Evolutionary conservation across 2,329 filamentous ascomycete species (phyloP), one percentile per base, ranked within the genome.

Genomic region (Colletotrichum endophyticum): DNA sequence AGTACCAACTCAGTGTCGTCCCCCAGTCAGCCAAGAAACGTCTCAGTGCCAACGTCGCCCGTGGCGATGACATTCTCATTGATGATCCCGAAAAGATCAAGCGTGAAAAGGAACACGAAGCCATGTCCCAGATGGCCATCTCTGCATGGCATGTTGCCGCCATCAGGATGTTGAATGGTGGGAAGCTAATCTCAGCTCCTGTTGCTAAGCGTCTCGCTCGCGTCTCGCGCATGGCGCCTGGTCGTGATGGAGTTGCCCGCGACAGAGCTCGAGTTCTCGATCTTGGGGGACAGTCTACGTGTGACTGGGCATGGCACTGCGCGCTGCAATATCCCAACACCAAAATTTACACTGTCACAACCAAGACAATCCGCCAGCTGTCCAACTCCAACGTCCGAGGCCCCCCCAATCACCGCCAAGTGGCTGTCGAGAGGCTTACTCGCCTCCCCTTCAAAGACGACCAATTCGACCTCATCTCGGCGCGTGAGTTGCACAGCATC

Each of bases 231-330:
- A 87, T 89, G 82, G 84, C 86, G 2, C 84, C 86, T 4, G 85
- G 84, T n/a, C 81, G 83, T 34, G 82, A 87, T 57, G 88, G 89
- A 49, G 83, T 85, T 22, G 82, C 85, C 68, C 87, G 87, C 75
- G 87, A 91, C 74, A 90, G 92, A 28, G 87, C 92, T 5, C 89
- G 94, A 39, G 94, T 98, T 73, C 91, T 99, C 30, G 96, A 99
- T 82, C 92, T 98, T 39, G 96, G 95, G 66, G 96, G 96, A 61
- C 93, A 96, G 82, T 90, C 94, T 1, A 92, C 94, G 16, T 96
- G 95, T 82, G 96, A 98, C 84, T 99, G 97, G 97, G 96, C 95
- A 27, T 99, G 97, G 97, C 93, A 97, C 82, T 94, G 95, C 74
- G 96, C 97, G 1, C 89, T 95, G 66, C 94, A 96, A 83, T 97